Conservation (phyloP, 2,329 filamentous ascomycete genomes). For the Cordyceps tenuipes region DNA sequence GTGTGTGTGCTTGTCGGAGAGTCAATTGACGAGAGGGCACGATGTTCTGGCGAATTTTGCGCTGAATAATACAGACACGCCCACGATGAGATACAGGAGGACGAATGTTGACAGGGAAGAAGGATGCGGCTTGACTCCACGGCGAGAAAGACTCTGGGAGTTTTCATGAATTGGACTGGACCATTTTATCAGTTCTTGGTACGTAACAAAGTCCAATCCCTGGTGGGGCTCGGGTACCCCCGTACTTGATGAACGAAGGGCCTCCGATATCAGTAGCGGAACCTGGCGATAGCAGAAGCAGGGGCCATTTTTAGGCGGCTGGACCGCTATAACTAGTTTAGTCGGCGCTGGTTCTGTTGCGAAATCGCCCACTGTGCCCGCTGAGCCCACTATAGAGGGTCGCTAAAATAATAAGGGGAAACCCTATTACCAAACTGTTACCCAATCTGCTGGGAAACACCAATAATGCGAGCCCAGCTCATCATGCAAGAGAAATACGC, state of each 20-base stretch:
- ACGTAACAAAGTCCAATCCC: constrained; percentile 13
- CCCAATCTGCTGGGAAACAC: background rate
- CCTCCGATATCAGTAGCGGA: constrained; percentile 9
- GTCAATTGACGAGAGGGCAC: constrained; percentile 16
- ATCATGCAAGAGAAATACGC: background rate
- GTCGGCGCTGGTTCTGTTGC: background rate
- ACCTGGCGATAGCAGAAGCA: background rate
- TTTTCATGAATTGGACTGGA: constrained; percentile 10
- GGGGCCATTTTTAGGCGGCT: background rate
- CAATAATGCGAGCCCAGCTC: background rate
- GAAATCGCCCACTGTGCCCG: background rate
- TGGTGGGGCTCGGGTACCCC: constrained; percentile 20
- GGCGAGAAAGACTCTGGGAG: constrained; percentile 10
- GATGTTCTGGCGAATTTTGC: background rate
- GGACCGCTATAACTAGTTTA: background rate
- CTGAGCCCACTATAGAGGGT: background rate
- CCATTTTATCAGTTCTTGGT: constrained; percentile 11
- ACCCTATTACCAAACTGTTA: constrained; percentile 6
- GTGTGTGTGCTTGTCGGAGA: background rate
- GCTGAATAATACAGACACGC: constrained; percentile 2
- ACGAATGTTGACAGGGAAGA: constrained; percentile 11
- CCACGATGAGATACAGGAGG: constrained; percentile 7
- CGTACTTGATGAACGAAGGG: constrained; percentile 11
- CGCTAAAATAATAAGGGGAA: background rate
- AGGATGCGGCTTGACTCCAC: background rate